Evolutionary conservation across 257 asterid genomes (phyloP).

Genomic region (Solanum rostratum): DNA sequence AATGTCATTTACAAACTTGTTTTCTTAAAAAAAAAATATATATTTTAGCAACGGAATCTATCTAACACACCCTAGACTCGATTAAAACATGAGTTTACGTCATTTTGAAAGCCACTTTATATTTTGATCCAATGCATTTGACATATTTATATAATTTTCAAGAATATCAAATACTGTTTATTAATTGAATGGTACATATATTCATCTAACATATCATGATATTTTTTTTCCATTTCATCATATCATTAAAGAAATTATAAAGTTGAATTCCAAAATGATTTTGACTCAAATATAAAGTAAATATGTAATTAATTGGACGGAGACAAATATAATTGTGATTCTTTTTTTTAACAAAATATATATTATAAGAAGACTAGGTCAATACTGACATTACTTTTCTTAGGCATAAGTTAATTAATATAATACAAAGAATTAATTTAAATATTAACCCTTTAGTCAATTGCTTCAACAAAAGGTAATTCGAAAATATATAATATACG

Average conservation of each 20-base stretch:
- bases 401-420: neutral
- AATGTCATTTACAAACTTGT: neutral
- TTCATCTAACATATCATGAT: no score
- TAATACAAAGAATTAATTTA: neutral
- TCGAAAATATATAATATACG: neutral
- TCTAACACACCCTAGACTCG: no score
- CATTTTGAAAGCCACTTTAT: neutral
- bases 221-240: neutral
- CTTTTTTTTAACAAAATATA: neutral
- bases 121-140: neutral
- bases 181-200: no score
- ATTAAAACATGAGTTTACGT: neutral
- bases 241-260: neutral
- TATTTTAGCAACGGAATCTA: neutral
- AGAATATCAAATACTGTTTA: neutral
- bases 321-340: neutral
- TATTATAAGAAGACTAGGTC: neutral
- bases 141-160: neutral
- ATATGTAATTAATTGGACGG: neutral
- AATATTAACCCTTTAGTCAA: neutral
- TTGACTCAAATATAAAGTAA: neutral
- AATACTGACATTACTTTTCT: neutral
- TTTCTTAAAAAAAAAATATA: neutral
- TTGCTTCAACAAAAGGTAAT: neutral
- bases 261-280: neutral